A percentile compares a stretch with the other conserved stretches of the same genome.
Conservation (phyloP, 1,139 yeast species). For the Suhomyces wounanorum region DNA sequence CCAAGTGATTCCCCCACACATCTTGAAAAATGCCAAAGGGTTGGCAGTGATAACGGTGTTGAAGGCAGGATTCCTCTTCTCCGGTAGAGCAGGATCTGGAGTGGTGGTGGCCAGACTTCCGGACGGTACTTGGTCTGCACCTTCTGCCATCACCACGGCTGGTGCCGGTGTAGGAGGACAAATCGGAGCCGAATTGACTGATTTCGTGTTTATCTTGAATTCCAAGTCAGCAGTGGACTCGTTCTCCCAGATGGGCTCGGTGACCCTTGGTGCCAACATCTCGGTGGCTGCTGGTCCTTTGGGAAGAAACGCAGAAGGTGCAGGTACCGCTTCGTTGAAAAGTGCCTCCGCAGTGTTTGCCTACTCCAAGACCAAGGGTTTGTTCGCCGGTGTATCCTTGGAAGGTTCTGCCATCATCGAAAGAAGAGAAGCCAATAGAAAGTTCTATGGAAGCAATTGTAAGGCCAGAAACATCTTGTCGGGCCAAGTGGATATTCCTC, state of each 20-base stretch:
- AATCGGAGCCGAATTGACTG: slow-evolving; percentile 94
- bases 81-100: slow-evolving; percentile 98
- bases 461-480: slow-evolving; percentile 81
- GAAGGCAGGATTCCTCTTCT: slow-evolving; percentile 93
- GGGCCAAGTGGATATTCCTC: slow-evolving; percentile 90
- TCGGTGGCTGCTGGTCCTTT: slow-evolving; percentile 98
- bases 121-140: slow-evolving; percentile 98
- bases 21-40: slow-evolving; percentile 89
- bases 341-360: slow-evolving; percentile 90
- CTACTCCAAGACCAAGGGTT: slow-evolving; percentile 93
- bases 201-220: slow-evolving; percentile 91
- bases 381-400: slow-evolving; percentile 94
- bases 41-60: slow-evolving; percentile 87
- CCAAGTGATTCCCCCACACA: slow-evolving; percentile 85
- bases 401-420: slow-evolving; percentile 96
- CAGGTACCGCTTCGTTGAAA: slow-evolving; percentile 89
- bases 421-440: slow-evolving; percentile 94
- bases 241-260: slow-evolving; percentile 91
- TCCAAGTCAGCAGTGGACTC: slow-evolving; percentile 87
- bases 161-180: slow-evolving; percentile 99
- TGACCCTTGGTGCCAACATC: slow-evolving; percentile 92
- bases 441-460: slow-evolving; percentile 85
- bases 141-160: slow-evolving; percentile 92
- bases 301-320: slow-evolving; percentile 97
- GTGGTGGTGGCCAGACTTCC: slow-evolving; percentile 91